These are phyloP conservation scores for Penicillium dipodomyicola DNA, from an alignment of 495 filamentous ascomycete species.

Conservation along the genomic window DNA sequence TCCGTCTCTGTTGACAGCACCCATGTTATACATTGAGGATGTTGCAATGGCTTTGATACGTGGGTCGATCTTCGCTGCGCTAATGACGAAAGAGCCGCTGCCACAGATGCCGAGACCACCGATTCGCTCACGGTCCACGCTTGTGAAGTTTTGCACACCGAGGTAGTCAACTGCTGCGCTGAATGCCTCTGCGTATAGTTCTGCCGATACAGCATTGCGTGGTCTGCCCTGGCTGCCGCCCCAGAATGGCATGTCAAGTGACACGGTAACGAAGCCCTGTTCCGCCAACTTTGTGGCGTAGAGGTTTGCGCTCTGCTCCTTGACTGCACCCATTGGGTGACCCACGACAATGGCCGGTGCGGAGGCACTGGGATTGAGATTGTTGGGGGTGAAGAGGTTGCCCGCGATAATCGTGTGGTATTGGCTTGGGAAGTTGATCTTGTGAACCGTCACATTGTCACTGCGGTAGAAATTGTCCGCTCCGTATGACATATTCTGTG, in stretches of 20 bases:
- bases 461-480: slow-evolving; percentile 34
- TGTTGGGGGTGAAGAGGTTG: slow-evolving; percentile 24
- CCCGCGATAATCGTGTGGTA: slow-evolving; percentile 21
- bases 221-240: slow-evolving; percentile 39
- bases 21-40: slow-evolving; percentile 34
- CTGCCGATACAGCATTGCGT: slow-evolving; percentile 34
- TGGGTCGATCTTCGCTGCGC: slow-evolving; percentile 41
- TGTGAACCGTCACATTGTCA: slow-evolving; percentile 19
- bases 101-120: slow-evolving; percentile 44
- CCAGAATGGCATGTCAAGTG: slow-evolving; percentile 38
- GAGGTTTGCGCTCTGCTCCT: slow-evolving; percentile 41
- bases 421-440: slow-evolving; percentile 25
- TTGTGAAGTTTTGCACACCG: slow-evolving; percentile 20
- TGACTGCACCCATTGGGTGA: slow-evolving; percentile 40
- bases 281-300: slow-evolving; percentile 38
- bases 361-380: slow-evolving; percentile 9
- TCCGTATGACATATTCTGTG: slow-evolving; percentile 32
- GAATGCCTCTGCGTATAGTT: slow-evolving; percentile 38
- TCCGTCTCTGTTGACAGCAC: slow-evolving; percentile 20
- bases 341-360: slow-evolving; percentile 24
- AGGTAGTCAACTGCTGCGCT: slow-evolving; percentile 42
- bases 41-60: slow-evolving; percentile 42
- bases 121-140: slow-evolving; percentile 36
- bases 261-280: slow-evolving; percentile 37
- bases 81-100: slow-evolving; percentile 35